Conservation (phyloP, 2,329 filamentous ascomycete species). For the Metarhizium guizhouense region DNA sequence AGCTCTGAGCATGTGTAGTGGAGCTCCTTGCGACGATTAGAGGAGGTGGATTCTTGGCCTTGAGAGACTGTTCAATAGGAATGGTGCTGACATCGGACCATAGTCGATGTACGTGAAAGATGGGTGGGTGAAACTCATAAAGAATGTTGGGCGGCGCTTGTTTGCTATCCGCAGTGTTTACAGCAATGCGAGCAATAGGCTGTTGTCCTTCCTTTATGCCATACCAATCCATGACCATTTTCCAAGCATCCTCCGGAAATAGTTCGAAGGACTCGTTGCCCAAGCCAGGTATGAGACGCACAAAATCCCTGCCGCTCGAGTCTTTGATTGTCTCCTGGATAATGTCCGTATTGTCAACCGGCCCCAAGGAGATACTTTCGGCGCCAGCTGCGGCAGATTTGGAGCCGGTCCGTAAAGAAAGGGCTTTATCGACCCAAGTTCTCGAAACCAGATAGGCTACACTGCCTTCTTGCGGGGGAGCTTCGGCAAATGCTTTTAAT, state of each 20-base stretch:
- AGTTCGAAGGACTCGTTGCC: slow-evolving; percentile 66
- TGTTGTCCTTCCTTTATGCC: slow-evolving; percentile 61
- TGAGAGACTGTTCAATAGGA: slow-evolving; percentile 47
- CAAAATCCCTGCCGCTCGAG: slow-evolving; percentile 46
- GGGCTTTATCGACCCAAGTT: slow-evolving; percentile 68
- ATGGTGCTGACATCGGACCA: slow-evolving; percentile 51
- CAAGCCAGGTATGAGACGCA: slow-evolving; percentile 63
- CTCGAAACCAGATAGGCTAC: slow-evolving; percentile 70
- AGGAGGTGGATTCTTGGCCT: slow-evolving; percentile 52
- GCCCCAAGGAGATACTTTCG: slow-evolving; percentile 57
- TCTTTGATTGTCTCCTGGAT: slow-evolving; percentile 52
- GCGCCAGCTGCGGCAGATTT: slow-evolving; percentile 49
- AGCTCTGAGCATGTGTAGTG: slow-evolving; percentile 60
- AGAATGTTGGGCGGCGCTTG: slow-evolving; percentile 51
- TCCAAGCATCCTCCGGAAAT: slow-evolving; percentile 73
- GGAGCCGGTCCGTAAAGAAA: slow-evolving; percentile 53
- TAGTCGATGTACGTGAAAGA: slow-evolving; percentile 78
- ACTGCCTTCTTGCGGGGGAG: slow-evolving; percentile 58
- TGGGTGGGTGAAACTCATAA: slow-evolving; percentile 76
- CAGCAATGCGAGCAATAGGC: slow-evolving; percentile 65
- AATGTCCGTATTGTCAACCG: slow-evolving; percentile 81
- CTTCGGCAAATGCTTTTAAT: slow-evolving; percentile 40
- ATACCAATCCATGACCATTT: slow-evolving; percentile 74
- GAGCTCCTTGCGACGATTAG: slow-evolving; percentile 62
- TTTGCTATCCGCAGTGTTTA: slow-evolving; percentile 54